These are phyloP conservation scores for Aspergillus puulaauensis DNA, from an alignment of 2,329 filamentous ascomycete genomes.

Conservation along the genomic window DNA sequence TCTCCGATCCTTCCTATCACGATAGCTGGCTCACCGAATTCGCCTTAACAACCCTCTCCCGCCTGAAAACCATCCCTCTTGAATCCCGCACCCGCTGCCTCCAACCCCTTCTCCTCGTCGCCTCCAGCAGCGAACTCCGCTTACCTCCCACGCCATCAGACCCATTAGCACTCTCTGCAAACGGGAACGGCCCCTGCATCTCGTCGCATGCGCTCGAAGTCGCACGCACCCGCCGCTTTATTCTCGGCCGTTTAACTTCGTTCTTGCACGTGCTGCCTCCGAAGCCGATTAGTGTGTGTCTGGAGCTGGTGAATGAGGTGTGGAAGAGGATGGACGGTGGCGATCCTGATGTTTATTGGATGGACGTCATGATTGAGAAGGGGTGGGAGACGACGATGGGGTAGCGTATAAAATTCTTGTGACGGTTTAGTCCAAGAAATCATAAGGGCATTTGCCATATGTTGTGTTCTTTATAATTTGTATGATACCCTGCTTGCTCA, in stretches of 20 bases:
- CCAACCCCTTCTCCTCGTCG: slow-evolving; percentile 54
- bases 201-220: slow-evolving; percentile 47
- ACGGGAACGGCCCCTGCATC: slow-evolving; percentile 22
- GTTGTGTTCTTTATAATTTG: not conserved
- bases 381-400: slow-evolving; percentile 59
- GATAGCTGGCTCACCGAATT: slow-evolving; percentile 51
- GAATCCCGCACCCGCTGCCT: slow-evolving; percentile 56
- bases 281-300: slow-evolving; percentile 51
- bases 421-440: no score
- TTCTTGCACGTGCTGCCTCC: slow-evolving; percentile 50
- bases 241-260: slow-evolving; percentile 50
- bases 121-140: slow-evolving; percentile 52
- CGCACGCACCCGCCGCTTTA: slow-evolving; percentile 49
- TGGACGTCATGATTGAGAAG: slow-evolving; percentile 58
- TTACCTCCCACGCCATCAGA: slow-evolving; percentile 29
- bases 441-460: not conserved
- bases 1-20: slow-evolving; percentile 20
- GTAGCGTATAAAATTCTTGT: slow-evolving; percentile 14
- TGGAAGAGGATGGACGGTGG: slow-evolving; percentile 54
- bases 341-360: slow-evolving; percentile 50
- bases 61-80: slow-evolving; percentile 50
- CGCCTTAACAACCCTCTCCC: slow-evolving; percentile 51
- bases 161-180: not conserved
- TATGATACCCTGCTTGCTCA: not conserved
- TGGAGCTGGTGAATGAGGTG: slow-evolving; percentile 53